A percentile compares a stretch with the other conserved stretches of the same genome.
These are phyloP conservation scores for Candida taoyuanica DNA, from an alignment of 805 yeast genomes.

Conservation along the genomic window DNA sequence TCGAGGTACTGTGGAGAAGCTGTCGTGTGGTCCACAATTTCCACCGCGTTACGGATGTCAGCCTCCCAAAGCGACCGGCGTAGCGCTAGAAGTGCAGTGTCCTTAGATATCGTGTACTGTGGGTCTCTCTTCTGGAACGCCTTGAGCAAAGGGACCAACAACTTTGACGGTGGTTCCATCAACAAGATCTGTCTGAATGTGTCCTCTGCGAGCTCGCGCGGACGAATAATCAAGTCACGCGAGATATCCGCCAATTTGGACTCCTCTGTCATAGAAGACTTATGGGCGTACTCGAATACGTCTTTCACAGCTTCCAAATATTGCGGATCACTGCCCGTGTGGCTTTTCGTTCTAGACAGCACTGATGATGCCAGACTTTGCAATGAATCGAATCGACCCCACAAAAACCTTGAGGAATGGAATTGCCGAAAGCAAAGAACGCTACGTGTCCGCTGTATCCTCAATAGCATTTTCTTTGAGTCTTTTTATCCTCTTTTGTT, in stretches of 20 bases:
- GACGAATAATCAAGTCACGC: conserved; percentile 2
- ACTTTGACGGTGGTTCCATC: conserved; percentile 8
- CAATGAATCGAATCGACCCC: conserved; percentile 1
- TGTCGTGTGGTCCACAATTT: conserved; percentile 55
- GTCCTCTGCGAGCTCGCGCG: conserved; percentile 3
- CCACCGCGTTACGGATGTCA: conserved; percentile 38
- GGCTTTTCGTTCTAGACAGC: background rate
- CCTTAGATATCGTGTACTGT: background rate
- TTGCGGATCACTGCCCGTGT: background rate
- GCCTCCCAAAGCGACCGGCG: conserved; percentile 15
- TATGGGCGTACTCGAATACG: conserved; percentile 8
- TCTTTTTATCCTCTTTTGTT: no score
- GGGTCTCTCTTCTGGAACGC: conserved; percentile 6
- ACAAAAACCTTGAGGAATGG: background rate
- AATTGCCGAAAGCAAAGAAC: background rate
- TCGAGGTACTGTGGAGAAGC: conserved; percentile 49
- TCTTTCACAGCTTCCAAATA: conserved; percentile 6
- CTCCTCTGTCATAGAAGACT: conserved; percentile 2
- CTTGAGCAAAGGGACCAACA: conserved; percentile 7
- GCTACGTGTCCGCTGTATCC: no score
- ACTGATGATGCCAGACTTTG: conserved; percentile 4
- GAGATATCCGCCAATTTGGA: conserved; percentile 1
- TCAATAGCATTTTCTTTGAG: no score
- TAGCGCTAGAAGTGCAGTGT: conserved; percentile 8
- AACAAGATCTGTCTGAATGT: conserved; percentile 2